Percentiles rank a stretch among this genome's conserved stretches.
Evolutionary conservation across 75 land plant species (phyloP).

Genomic region (Larix kaempferi): DNA sequence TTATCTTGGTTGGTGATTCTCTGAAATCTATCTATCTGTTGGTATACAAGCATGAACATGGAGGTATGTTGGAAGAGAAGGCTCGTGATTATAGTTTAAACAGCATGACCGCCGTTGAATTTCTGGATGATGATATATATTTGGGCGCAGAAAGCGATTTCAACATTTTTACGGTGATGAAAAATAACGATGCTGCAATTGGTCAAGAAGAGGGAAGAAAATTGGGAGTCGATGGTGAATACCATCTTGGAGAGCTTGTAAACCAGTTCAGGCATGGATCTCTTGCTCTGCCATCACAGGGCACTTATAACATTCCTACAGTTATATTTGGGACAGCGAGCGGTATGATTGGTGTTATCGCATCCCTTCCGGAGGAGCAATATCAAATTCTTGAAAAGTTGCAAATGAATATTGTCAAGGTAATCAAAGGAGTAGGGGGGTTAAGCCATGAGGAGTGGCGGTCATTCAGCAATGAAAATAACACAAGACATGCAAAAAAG

Average conservation of each 20-base stretch:
- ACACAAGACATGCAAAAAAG: conserved; percentile 35
- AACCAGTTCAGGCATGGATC: conserved; percentile 97
- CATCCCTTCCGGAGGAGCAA: conserved; percentile 91
- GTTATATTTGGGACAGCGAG: conserved; percentile 92
- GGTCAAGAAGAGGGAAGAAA: conserved; percentile 96
- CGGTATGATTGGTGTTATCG: conserved; percentile 93
- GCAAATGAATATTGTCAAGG: conserved; percentile 74
- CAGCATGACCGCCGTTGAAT: conserved; percentile 98
- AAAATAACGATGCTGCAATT: conserved; percentile 87
- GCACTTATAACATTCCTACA: conserved; percentile 72
- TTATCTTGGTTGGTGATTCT: conserved; percentile 42
- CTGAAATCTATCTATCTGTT: conserved; percentile 49
- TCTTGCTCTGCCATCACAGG: conserved; percentile 89
- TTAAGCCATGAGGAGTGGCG: conserved; percentile 97
- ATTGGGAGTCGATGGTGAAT: conserved; percentile 91
- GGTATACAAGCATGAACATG: conserved; percentile 82
- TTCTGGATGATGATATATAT: conserved; percentile 91
- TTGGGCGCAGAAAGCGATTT: conserved; percentile 95
- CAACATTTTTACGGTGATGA: conserved; percentile 93
- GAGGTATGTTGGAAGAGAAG: conserved; percentile 86
- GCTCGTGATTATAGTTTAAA: conserved; percentile 97
- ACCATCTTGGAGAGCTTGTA: conserved; percentile 89
- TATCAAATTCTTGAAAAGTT: conserved; percentile 77
- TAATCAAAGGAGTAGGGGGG: conserved; percentile 93
- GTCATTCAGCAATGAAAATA: conserved; percentile 92